These are phyloP conservation scores for Mitragyna speciosa DNA, from an alignment of 257 asterid genomes.

Conservation along the genomic window DNA sequence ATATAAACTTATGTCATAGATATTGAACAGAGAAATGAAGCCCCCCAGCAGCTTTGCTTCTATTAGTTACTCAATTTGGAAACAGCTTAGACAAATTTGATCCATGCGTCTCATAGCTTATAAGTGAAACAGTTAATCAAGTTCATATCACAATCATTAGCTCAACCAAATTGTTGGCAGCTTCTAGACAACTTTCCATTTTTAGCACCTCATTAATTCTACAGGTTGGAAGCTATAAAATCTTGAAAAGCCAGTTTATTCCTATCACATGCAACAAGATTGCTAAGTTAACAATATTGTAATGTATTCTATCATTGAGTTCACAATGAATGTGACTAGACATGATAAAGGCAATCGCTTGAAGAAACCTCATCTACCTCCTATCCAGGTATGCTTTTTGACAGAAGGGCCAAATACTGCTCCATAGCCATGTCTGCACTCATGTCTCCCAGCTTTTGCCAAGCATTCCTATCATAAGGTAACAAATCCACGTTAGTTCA, in stretches of 20 bases:
- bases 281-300: neutral
- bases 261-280: neutral
- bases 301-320: neutral
- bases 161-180: neutral
- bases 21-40: neutral
- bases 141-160: neutral
- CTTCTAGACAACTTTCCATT: neutral
- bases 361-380: conserved; percentile 26
- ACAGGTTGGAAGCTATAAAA: neutral
- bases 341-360: neutral
- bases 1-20: neutral
- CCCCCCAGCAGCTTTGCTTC: neutral
- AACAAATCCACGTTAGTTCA: neutral
- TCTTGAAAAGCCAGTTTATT: neutral
- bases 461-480: conserved; percentile 50
- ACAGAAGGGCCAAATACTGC: conserved; percentile 48
- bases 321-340: neutral
- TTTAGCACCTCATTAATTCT: neutral
- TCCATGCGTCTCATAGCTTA: neutral
- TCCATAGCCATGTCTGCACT: conserved; percentile 63
- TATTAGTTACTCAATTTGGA: neutral
- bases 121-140: neutral
- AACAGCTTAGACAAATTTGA: no score
- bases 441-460: conserved; percentile 60
- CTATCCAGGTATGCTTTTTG: conserved; percentile 47